Percentiles rank a stretch among this genome's conserved stretches.
These are phyloP conservation scores for Cyberlindnera samutprakarnensis DNA, from an alignment of 805 yeast species.

Conservation along the genomic window DNA sequence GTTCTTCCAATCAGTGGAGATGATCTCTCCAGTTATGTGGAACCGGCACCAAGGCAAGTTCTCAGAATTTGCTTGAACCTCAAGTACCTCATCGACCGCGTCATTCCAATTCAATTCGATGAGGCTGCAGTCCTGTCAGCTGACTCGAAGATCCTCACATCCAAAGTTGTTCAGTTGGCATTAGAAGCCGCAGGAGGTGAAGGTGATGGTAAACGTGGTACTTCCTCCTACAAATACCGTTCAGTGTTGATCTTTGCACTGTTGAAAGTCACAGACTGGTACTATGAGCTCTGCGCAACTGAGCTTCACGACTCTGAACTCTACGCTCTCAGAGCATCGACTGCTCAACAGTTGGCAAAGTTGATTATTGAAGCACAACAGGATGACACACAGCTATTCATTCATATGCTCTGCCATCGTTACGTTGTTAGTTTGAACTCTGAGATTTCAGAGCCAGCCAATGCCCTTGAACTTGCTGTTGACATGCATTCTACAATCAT, in stretches of 20 bases:
- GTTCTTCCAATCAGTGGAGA: slow-evolving; percentile 18
- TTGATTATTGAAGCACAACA: slow-evolving; percentile 55
- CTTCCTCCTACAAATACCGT: slow-evolving; percentile 55
- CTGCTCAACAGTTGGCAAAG: slow-evolving; percentile 73
- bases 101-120: slow-evolving; percentile 60
- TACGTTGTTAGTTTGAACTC: slow-evolving; percentile 60
- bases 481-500: slow-evolving; percentile 76
- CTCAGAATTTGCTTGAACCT: slow-evolving; percentile 65
- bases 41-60: slow-evolving; percentile 60
- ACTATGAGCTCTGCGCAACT: slow-evolving; percentile 44
- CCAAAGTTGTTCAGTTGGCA: slow-evolving; percentile 50
- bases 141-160: slow-evolving; percentile 53
- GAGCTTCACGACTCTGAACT: slow-evolving; percentile 66
- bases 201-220: slow-evolving; percentile 47
- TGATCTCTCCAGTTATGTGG: slow-evolving; percentile 13
- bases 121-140: slow-evolving; percentile 41
- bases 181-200: slow-evolving; percentile 76
- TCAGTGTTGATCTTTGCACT: slow-evolving; percentile 64
- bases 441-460: slow-evolving; percentile 54
- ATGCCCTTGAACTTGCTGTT: slow-evolving; percentile 78
- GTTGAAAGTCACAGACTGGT: slow-evolving; percentile 76
- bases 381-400: slow-evolving; percentile 52
- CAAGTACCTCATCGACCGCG: slow-evolving; percentile 62
- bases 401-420: slow-evolving; percentile 71
- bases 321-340: slow-evolving; percentile 48